phyloP scores from a whole-genome alignment of 1,139 yeast genomes.

The Taiozyma sp. region DNA sequence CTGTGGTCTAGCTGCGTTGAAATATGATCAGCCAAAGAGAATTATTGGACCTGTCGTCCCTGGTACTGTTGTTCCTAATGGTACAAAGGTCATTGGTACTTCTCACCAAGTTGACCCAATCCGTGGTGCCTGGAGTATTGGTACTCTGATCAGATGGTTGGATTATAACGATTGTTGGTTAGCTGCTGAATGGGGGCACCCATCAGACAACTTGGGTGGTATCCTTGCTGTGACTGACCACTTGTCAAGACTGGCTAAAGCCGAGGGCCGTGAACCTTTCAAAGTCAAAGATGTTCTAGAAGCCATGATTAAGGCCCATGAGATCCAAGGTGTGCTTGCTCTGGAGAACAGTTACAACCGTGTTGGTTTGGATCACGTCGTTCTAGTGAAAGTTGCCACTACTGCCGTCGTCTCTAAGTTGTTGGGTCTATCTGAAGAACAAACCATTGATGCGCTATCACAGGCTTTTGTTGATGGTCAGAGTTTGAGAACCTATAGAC shows the following conservation, averaged over 20 bases:
- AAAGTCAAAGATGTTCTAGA: constrained; percentile 45
- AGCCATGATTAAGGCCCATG: constrained; percentile 56
- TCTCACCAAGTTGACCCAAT: constrained; percentile 45
- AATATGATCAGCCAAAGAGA: constrained; percentile 42
- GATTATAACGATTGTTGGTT: constrained; percentile 60
- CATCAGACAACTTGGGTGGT: constrained; percentile 54
- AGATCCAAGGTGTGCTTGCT: constrained; percentile 53
- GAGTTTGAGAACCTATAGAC: constrained; percentile 52
- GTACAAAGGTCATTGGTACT: constrained; percentile 50
- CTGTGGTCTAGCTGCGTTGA: constrained; percentile 55
- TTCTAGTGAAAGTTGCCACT: constrained; percentile 54
- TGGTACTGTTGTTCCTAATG: constrained; percentile 48
- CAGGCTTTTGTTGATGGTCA: constrained; percentile 60
- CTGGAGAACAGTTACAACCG: constrained; percentile 52
- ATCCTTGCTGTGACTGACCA: constrained; percentile 54
- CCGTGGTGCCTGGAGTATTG: constrained; percentile 51
- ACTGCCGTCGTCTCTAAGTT: constrained; percentile 53
- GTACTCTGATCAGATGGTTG: constrained; percentile 52
- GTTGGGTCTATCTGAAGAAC: constrained; percentile 42
- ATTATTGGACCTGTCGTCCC: constrained; percentile 51
- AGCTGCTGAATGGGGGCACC: constrained; percentile 66
- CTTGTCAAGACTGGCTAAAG: constrained; percentile 41
- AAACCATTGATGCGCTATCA: constrained; percentile 49
- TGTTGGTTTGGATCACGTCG: constrained; percentile 57
- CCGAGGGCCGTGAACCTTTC: constrained; percentile 35